Evolutionary conservation across 495 filamentous ascomycete genomes (phyloP), one percentile per base, ranked within the genome.

Genomic region (Chaetomium tenue): DNA sequence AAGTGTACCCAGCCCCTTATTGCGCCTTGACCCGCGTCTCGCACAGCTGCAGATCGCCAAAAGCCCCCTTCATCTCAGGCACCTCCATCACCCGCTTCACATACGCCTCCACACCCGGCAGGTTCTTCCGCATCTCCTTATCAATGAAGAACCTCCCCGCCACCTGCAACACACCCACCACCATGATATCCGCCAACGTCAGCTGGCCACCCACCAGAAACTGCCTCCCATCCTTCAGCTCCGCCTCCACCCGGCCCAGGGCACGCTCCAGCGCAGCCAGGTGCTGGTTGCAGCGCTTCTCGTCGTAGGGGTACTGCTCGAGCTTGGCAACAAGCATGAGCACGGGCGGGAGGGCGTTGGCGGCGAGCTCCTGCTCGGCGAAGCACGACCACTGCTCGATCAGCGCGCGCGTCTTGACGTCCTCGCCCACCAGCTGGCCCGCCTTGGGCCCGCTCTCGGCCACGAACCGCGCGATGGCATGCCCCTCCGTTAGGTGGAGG

Each of bases 381-480:
- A 81, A 83, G 61, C 59, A 72, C 39, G 77, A 68, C 84, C 84
- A 88, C 66, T 82, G 74, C 15, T 77, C 72, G 70, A 88, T 78
- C 3, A 66, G 39, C 0, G 84, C 83, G 30, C 80, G 76, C 60
- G 81, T 75, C 63, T 79, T 74, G 20, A 76, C 63, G 37, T 78
- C 81, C 8, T 64, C 55, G 37, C 84, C 85, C 11, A 84, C 55
- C 2, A 88, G 78, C 68, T 87, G 84, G 0, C 57, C 71, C 5
- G 76, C 72, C 54, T 77, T 77, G 23, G 84, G 82, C 11, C 84
- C 85, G 44, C 73, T 77, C 60, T 81, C 79, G 30, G 84, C 82
- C 58, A 86, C 57, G 73, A 82, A 87, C 30, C 74, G 71, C 12
- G 79, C 74, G 71, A 88, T 88, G 64, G 86, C 86, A 40, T 79